phyloP scores from a whole-genome alignment of 768 basidiomycete genomes.

The Rhodosporidiobolus odoratus region DNA sequence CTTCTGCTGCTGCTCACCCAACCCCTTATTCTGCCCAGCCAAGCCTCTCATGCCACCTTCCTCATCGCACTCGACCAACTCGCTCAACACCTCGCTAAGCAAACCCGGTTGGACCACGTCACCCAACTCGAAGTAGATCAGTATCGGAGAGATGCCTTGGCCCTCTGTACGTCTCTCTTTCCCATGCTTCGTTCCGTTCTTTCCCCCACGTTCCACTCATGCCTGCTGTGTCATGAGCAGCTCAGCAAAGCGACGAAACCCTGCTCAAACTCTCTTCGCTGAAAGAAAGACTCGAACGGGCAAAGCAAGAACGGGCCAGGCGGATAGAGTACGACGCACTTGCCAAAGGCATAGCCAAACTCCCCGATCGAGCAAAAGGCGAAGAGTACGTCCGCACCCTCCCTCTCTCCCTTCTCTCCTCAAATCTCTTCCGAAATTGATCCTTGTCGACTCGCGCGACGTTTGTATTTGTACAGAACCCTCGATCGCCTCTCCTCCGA shows the following conservation, averaged over 20 bases:
- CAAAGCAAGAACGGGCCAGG: conserved; percentile 26
- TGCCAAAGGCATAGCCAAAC: conserved; percentile 4
- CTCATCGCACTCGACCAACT: conserved; percentile 16
- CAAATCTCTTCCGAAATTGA: neutral
- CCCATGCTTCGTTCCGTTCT: neutral
- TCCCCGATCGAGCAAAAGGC: conserved; percentile 22
- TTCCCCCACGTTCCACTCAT: neutral
- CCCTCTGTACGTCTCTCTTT: neutral
- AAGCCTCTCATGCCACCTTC: conserved; percentile 21
- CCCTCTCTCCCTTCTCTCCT: neutral
- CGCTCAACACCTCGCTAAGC: conserved; percentile 11
- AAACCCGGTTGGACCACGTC: neutral
- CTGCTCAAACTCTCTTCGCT: neutral
- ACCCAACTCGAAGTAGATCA: conserved; percentile 11
- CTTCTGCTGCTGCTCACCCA: neutral
- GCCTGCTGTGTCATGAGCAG: neutral
- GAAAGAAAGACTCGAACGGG: neutral
- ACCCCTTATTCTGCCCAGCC: neutral
- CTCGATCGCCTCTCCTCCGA: conserved; percentile 14
- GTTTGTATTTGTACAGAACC: too few relatives aligned
- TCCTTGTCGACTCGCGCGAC: neutral
- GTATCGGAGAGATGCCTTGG: neutral
- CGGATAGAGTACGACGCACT: conserved; percentile 32
- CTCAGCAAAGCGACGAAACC: neutral
- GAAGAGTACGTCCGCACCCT: conserved; percentile 18